These are phyloP conservation scores for Erysimum cheiri DNA, from an alignment of 441 rosid species.

Conservation along the genomic window DNA sequence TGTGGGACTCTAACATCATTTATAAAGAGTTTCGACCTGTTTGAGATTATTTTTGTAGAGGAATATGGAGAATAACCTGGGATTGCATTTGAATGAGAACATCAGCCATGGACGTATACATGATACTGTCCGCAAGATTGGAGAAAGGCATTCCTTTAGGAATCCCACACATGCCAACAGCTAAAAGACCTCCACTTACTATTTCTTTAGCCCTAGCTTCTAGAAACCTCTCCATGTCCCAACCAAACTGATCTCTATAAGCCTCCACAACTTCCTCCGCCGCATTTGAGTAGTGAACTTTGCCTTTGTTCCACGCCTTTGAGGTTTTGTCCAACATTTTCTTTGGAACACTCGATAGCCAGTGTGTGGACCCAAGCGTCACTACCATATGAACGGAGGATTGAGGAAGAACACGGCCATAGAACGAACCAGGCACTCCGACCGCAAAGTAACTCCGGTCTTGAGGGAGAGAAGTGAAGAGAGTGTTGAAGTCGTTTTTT, in stretches of 20 bases:
- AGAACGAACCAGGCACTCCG: slow-evolving; percentile 53
- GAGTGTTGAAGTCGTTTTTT: slow-evolving; percentile 50
- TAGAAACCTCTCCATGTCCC: slow-evolving; percentile 52
- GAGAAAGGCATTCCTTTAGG: slow-evolving; percentile 46
- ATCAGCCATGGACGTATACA: slow-evolving; percentile 50
- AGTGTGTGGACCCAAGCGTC: slow-evolving; percentile 50
- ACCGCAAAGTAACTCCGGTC: slow-evolving; percentile 50
- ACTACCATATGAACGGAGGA: slow-evolving; percentile 52
- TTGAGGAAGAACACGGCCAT: slow-evolving; percentile 48
- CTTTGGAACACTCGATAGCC: slow-evolving; percentile 55
- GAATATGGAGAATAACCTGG: slow-evolving; percentile 37
- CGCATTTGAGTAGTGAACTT: slow-evolving; percentile 54
- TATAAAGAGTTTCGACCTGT: not conserved
- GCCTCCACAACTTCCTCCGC: slow-evolving; percentile 49
- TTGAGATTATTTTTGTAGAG: not conserved
- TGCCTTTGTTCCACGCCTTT: slow-evolving; percentile 54
- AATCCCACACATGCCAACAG: slow-evolving; percentile 52
- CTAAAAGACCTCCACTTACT: slow-evolving; percentile 54
- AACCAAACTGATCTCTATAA: slow-evolving; percentile 48
- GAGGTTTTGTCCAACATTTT: slow-evolving; percentile 45
- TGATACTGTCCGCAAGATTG: slow-evolving; percentile 43
- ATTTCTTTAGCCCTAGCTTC: slow-evolving; percentile 54
- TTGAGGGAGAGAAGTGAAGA: slow-evolving; percentile 51
- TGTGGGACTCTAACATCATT: not conserved
- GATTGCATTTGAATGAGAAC: slow-evolving; percentile 53